Conservation (phyloP, 2,329 filamentous ascomycete species). For the Aplosporella prunicola region DNA sequence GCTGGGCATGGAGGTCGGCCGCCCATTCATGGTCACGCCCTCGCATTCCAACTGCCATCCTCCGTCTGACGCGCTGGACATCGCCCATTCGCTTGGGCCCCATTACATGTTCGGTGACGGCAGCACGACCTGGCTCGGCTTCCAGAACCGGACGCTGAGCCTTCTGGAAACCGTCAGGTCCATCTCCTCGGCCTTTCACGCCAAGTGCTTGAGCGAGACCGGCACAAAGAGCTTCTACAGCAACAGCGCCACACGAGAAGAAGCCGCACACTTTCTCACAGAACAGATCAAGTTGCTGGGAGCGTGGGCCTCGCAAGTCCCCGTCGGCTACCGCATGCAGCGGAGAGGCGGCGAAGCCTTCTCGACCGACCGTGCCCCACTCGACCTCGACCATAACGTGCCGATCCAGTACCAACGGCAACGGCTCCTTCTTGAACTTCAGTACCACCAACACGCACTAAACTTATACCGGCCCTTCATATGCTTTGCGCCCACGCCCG, state of each 20-base stretch:
- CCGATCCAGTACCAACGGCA: conserved; percentile 12
- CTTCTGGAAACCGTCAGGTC: conserved; percentile 25
- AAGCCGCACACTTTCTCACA: conserved; percentile 23
- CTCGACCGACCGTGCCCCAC: conserved; percentile 14
- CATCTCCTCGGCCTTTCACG: conserved; percentile 29
- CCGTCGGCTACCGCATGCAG: conserved; percentile 22
- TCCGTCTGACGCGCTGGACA: conserved; percentile 28
- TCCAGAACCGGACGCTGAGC: conserved; percentile 25
- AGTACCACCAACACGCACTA: conserved; percentile 19
- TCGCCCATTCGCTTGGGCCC: conserved; percentile 22
- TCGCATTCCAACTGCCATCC: conserved; percentile 28
- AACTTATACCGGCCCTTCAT: conserved; percentile 21
- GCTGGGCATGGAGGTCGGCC: conserved; percentile 39
- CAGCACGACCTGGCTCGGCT: conserved; percentile 34
- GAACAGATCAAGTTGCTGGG: conserved; percentile 20
- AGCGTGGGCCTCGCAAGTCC: conserved; percentile 28
- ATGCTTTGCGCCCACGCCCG: conserved; percentile 11
- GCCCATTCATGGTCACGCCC: conserved; percentile 31
- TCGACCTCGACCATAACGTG: conserved; percentile 11
- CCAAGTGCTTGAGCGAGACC: conserved; percentile 18
- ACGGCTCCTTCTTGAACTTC: conserved; percentile 18
- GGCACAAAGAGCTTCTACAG: conserved; percentile 19
- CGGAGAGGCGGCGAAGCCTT: conserved; percentile 14
- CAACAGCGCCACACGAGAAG: conserved; percentile 22
- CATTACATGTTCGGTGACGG: conserved; percentile 24